These are phyloP conservation scores for Simplicillium sp. DNA, from an alignment of 2,329 filamentous ascomycete species.

Conservation along the genomic window DNA sequence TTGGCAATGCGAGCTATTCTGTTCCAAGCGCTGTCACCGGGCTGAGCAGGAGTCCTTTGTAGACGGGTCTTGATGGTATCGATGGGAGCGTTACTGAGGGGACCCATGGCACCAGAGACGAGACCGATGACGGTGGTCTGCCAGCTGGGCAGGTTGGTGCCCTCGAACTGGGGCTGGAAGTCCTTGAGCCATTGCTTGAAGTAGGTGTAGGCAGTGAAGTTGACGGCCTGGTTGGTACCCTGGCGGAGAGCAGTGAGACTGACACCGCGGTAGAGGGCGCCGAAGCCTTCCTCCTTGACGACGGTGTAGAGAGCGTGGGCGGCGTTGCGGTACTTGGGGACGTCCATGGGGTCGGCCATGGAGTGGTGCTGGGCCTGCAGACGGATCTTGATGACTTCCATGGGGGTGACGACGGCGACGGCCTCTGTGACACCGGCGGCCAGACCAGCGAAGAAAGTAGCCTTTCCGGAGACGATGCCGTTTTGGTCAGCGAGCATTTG, in stretches of 20 bases:
- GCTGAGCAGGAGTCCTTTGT: constrained; percentile 78
- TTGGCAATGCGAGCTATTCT: constrained; percentile 70
- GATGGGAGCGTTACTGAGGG: constrained; percentile 92
- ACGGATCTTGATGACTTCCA: constrained; percentile 99
- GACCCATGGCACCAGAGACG: constrained; percentile 88
- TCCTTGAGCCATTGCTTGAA: constrained; percentile 72
- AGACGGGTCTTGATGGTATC: constrained; percentile 98
- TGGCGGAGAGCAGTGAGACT: constrained; percentile 87
- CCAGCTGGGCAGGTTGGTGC: constrained; percentile 65
- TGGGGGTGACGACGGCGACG: constrained; percentile 90
- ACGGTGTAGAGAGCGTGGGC: constrained; percentile 79
- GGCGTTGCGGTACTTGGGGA: constrained; percentile 96
- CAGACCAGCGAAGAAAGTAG: constrained; percentile 70
- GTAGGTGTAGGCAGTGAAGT: constrained; percentile 96
- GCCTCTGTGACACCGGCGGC: constrained; percentile 93
- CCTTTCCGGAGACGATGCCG: constrained; percentile 58
- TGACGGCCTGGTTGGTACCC: constrained; percentile 95
- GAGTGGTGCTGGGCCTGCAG: constrained; percentile 96
- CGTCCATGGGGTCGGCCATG: constrained; percentile 91
- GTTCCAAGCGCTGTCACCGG: constrained; percentile 69
- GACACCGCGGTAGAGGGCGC: constrained; percentile 86
- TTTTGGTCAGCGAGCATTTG: constrained; percentile 61
- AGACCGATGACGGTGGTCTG: constrained; percentile 89
- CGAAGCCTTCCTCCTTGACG: constrained; percentile 78
- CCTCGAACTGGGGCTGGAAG: constrained; percentile 59